Conservation (phyloP, 805 yeast genomes). For the Suhomyces faveliae region DNA sequence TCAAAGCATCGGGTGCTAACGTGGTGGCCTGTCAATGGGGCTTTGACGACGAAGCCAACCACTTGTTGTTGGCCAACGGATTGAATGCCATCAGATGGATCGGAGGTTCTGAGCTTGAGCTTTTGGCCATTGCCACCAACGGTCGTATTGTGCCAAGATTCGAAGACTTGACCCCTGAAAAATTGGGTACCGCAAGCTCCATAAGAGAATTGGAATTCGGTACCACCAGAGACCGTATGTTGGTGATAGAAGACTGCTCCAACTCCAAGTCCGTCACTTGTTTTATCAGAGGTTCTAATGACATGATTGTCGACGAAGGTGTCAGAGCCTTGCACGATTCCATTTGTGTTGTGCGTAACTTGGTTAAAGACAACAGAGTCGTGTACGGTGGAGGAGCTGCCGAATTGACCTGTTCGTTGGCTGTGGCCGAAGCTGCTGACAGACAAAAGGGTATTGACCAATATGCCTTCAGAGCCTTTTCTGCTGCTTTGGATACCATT, state of each 20-base stretch:
- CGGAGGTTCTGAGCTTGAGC: slow-evolving; percentile 94
- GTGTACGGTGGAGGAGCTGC: slow-evolving; percentile 99
- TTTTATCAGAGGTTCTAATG: slow-evolving; percentile 91
- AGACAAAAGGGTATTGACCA: slow-evolving; percentile 93
- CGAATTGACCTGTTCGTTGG: slow-evolving; percentile 89
- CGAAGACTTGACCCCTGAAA: slow-evolving; percentile 79
- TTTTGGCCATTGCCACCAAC: slow-evolving; percentile 94
- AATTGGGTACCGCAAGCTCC: slow-evolving; percentile 84
- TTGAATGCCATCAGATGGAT: slow-evolving; percentile 99
- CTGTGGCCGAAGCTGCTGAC: slow-evolving; percentile 89
- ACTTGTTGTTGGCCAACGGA: slow-evolving; percentile 79
- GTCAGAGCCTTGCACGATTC: slow-evolving; percentile 96
- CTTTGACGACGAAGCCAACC: slow-evolving; percentile 97
- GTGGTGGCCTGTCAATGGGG: slow-evolving; percentile 99
- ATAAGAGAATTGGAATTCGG: slow-evolving; percentile 92
- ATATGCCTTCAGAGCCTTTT: slow-evolving; percentile 94
- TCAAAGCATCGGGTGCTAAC: slow-evolving; percentile 90
- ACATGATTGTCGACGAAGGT: slow-evolving; percentile 97
- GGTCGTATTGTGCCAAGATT: slow-evolving; percentile 97
- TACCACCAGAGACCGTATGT: slow-evolving; percentile 94
- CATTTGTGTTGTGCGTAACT: slow-evolving; percentile 93
- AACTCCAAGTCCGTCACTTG: slow-evolving; percentile 89
- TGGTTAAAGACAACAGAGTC: slow-evolving; percentile 85
- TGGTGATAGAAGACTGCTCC: slow-evolving; percentile 86
- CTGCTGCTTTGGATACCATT: slow-evolving; percentile 84